A percentile compares a stretch with the other conserved stretches of the same genome.
phyloP scores from a whole-genome alignment of 2,329 filamentous ascomycete species.

The Tolypocladium ovalisporum region DNA sequence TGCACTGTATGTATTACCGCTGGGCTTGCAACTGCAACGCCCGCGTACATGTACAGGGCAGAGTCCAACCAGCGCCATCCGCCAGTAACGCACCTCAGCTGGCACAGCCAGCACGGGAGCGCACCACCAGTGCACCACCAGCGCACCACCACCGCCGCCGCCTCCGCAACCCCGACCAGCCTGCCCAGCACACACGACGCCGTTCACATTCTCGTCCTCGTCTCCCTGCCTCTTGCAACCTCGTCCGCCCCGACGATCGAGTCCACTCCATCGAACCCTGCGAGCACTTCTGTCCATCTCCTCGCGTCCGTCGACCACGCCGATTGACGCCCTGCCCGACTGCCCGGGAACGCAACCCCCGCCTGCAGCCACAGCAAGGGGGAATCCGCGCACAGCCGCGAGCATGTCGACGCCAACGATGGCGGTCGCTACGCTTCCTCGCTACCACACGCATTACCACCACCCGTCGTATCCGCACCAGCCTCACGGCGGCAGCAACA shows the following conservation, averaged over 20 bases:
- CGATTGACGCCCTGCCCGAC: not conserved
- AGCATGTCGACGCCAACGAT: conserved; percentile 74
- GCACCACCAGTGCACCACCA: not conserved
- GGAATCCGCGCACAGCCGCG: not conserved
- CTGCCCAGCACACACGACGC: not conserved
- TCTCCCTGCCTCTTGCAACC: not conserved
- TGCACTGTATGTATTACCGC: not conserved
- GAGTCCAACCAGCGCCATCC: not conserved
- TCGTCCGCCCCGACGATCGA: not conserved
- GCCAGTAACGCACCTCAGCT: not conserved
- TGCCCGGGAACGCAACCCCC: not conserved
- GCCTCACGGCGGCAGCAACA: conserved; percentile 14
- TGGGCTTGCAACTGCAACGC: not conserved
- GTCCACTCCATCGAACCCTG: not conserved
- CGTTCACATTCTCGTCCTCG: not conserved
- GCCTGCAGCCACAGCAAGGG: conserved; percentile 2
- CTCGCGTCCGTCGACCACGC: not conserved
- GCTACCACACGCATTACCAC: conserved; percentile 56
- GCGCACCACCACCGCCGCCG: not conserved
- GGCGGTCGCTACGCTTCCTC: conserved; percentile 61
- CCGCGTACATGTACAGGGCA: too few relatives aligned
- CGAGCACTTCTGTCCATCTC: not conserved
- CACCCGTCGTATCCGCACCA: conserved; percentile 42
- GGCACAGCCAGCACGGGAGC: not conserved
- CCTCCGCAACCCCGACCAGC: not conserved